Evolutionary conservation across 257 asterid genomes (phyloP).

Genomic region (Petunia secreta): DNA sequence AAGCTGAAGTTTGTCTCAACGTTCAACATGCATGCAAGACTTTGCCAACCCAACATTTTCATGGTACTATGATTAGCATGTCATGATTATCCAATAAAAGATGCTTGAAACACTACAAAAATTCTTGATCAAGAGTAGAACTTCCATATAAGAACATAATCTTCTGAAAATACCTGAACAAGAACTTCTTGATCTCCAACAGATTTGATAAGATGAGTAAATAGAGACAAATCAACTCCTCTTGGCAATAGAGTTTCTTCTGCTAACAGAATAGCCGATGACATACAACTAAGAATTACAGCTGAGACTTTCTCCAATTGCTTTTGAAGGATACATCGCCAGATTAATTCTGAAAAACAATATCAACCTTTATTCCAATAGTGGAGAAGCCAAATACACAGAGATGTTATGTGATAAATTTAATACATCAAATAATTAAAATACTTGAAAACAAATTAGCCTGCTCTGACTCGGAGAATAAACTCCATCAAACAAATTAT

Average conservation of each 20-base stretch:
- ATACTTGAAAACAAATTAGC: neutral
- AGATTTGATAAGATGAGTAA: conserved; percentile 86
- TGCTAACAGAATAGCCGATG: conserved; percentile 88
- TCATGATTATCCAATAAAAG: conserved; percentile 1
- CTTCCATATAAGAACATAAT: conserved; percentile 16
- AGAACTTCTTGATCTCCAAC: conserved; percentile 88
- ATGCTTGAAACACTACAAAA: neutral
- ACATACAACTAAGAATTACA: conserved; percentile 90
- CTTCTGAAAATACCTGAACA: conserved; percentile 72
- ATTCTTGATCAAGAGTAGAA: conserved; percentile 18
- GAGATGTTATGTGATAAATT: conserved; percentile 14
- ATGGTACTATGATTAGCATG: conserved; percentile 7
- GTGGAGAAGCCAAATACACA: conserved; percentile 19
- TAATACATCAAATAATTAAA: neutral
- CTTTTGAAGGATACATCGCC: conserved; percentile 88
- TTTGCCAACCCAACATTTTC: neutral
- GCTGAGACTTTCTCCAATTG: conserved; percentile 72
- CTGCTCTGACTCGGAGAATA: neutral
- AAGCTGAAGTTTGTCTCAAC: neutral
- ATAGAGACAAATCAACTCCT: conserved; percentile 94
- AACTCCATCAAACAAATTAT: neutral
- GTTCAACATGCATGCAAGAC: neutral
- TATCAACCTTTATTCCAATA: neutral
- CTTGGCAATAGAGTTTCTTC: conserved; percentile 96
- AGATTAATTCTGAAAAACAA: conserved; percentile 70